Base-by-base conservation (phyloP, 1,139 yeast species). In the Candida mesenterica region DNA sequence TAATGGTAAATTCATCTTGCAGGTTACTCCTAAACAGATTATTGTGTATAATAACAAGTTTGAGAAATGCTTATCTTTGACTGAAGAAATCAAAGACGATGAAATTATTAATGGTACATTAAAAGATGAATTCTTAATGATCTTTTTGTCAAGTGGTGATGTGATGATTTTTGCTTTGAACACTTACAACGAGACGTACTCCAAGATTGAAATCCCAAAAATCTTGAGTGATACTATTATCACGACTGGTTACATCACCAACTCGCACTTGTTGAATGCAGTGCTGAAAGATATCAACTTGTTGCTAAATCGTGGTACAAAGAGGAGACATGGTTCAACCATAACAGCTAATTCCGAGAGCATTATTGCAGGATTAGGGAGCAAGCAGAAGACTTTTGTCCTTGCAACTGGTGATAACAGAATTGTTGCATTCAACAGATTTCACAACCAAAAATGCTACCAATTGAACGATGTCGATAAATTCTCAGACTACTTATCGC, bases 371-470 rank as follows among this genome's bases (percentile, higher is more conserved):
- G 20, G 49, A 4, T 38, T 53, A 23, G 61, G 57, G 0, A 52
- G 59, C 3, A 75, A 74, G 44, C 74, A 71, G 36, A 67, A 77
- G 32, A 65, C 79, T 0, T 82, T 83, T 45, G 67, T 85, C 25
- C 71, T 83, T 33, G 87, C 82, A 3, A 82, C 92, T 1, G 90
- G 88, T 44, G 89, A 83, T 54, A 84, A 84, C 48, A 72, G 88
- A 54, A 64, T 84, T 22, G 76, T 84, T 32, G 76, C 78, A 10
- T 83, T 83, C 53, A 73, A 72, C 39, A 68, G 78, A 42, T 71
- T 77, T 36, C 92, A 83, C 52, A 72, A 77, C 40, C 83, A 82
- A 49, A 71, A 75, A 41, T 81, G 86, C 33, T 81, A 68, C 45
- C 89, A 83, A 53, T 62, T 84, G 37, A 73, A 75, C 39, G 75